Evolutionary conservation across 768 basidiomycete genomes (phyloP), one percentile per base, ranked within the genome.

Genomic region (Dentipellis fragilis): DNA sequence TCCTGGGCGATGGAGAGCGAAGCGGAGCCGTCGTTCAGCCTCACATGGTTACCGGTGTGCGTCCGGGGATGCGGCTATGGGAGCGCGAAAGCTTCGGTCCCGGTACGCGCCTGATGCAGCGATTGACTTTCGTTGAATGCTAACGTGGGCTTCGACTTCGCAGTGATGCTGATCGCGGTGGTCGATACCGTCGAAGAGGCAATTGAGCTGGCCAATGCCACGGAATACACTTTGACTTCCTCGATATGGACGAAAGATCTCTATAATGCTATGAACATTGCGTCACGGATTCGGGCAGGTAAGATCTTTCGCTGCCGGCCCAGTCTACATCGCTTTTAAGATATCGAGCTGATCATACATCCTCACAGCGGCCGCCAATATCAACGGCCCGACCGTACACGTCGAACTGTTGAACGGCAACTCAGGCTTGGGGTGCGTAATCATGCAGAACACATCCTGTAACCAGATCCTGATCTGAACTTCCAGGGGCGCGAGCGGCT

Each of bases 11-110:
- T 60, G 39, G 75, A 38, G 59, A 61, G 48, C 65, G 68, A 36
- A 58, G 73, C 2, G 72, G 72, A 0, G 66, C 74, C 6, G 63
- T 78, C 14, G 68, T 81, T 23, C 72, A 74, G 51, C 80, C 81
- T 19, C 80, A 83, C 65, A 57, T 84, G 29, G 57, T 82, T 14
- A 64, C 61, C 17, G 72, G 70, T n/a, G 75, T 79, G 45, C 75
- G 68, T 56, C 74, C 73, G 0, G 79, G 73, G 8, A 81, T 78
- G 72, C 62, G 69, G 29, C 55, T 79, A 11, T 84, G 80, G 80
- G 72, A 80, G 21, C 63, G 72, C 34, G 85, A 87, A 66, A 75
- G 77, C 1, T 86, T 86, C 65, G 82, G 81, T 0, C 84, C 80
- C 51, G 78, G 79, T 77, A 49, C 11, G 61, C 54, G 39, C 2